These are phyloP conservation scores for Symbiotaphrina buchneri DNA, from an alignment of 495 filamentous ascomycete genomes.

Conservation along the genomic window DNA sequence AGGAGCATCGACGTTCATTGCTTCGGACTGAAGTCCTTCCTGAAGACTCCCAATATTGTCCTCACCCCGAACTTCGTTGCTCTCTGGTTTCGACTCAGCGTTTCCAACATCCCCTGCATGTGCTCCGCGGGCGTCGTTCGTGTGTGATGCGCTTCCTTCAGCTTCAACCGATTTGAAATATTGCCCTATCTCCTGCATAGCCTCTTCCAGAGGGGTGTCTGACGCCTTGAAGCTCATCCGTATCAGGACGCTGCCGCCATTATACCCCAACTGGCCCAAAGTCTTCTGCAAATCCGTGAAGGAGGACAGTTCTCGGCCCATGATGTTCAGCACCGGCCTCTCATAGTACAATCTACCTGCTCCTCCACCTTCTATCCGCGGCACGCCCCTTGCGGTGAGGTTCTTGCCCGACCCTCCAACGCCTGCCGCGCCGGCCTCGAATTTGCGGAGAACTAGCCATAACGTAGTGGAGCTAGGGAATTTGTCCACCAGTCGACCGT, in stretches of 20 bases:
- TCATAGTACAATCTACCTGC: slow-evolving; percentile 70
- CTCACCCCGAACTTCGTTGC: slow-evolving; percentile 5
- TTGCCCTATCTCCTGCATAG: slow-evolving; percentile 54
- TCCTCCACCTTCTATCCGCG: slow-evolving; percentile 25
- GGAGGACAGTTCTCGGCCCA: slow-evolving; percentile 51
- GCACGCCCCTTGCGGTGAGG: slow-evolving; percentile 56
- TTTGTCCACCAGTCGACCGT: slow-evolving; percentile 51
- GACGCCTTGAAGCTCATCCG: slow-evolving; percentile 53
- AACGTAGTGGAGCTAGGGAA: slow-evolving; percentile 64
- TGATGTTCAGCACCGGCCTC: slow-evolving; percentile 58
- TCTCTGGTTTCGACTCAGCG: slow-evolving; percentile 5
- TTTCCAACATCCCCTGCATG: not conserved
- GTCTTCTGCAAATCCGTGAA: slow-evolving; percentile 75
- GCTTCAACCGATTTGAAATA: slow-evolving; percentile 26
- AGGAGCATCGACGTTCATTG: not conserved
- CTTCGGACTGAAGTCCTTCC: no score
- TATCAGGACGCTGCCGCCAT: slow-evolving; percentile 57
- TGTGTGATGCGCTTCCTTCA: slow-evolving; percentile 3
- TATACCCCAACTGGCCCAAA: slow-evolving; percentile 67
- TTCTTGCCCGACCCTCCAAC: slow-evolving; percentile 29
- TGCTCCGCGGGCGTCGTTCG: slow-evolving; percentile 5
- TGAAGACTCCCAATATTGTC: not conserved
- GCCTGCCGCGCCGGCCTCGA: slow-evolving; percentile 45
- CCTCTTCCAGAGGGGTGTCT: slow-evolving; percentile 59
- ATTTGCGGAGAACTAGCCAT: slow-evolving; percentile 74